These are phyloP conservation scores for Mollisiaceae sp. DNA, from an alignment of 2,329 filamentous ascomycete species.

Conservation along the genomic window DNA sequence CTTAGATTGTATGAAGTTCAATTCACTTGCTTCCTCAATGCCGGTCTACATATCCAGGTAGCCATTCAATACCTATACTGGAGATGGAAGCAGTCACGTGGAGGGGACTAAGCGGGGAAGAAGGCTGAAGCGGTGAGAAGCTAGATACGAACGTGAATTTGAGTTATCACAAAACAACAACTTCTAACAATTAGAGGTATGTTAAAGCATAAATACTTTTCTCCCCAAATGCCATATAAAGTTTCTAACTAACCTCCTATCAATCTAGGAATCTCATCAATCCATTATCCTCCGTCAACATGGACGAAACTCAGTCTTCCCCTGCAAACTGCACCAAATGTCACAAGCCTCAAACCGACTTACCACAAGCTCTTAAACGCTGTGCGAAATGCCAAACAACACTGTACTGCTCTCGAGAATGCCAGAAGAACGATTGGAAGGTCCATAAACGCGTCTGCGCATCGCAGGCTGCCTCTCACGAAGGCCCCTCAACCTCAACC, in stretches of 20 bases:
- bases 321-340: neutral
- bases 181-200: neutral
- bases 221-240: neutral
- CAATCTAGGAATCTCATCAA: neutral
- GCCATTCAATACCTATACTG: neutral
- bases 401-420: conserved; percentile 32
- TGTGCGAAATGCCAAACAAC: conserved; percentile 29
- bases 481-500: neutral
- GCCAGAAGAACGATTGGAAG: conserved; percentile 31
- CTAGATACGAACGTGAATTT: neutral
- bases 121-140: neutral
- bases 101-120: neutral
- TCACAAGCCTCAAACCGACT: neutral
- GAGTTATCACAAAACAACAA: neutral
- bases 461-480: neutral
- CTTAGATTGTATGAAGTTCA: too few relatives aligned
- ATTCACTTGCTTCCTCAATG: too few relatives aligned
- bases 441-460: conserved; percentile 27
- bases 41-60: too few relatives aligned
- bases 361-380: conserved; percentile 7
- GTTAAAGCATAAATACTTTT: neutral
- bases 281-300: neutral
- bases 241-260: neutral
- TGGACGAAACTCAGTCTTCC: neutral
- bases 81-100: neutral